Evolutionary conservation across 2,329 filamentous ascomycete species (phyloP).

Genomic region (Claviceps arundinis): DNA sequence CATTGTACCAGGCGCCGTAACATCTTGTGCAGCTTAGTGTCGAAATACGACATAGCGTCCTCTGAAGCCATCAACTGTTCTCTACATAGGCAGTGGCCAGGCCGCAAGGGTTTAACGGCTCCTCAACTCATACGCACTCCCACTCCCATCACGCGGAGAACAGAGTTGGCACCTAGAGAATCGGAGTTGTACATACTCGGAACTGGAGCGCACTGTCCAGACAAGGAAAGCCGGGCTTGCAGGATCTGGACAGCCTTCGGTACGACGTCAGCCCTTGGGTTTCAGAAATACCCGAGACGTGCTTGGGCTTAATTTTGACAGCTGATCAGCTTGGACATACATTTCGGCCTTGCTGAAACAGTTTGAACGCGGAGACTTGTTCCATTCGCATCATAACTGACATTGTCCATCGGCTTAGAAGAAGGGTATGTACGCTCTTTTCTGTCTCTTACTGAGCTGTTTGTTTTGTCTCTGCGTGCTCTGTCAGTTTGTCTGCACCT

Average conservation of each 20-base stretch:
- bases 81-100: background rate
- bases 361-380: background rate
- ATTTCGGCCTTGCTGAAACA: background rate
- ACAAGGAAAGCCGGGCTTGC: conserved; percentile 1
- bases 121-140: background rate
- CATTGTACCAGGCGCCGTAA: background rate
- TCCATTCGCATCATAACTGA: background rate
- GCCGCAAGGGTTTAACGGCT: background rate
- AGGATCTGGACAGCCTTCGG: background rate
- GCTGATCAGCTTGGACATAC: background rate
- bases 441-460: background rate
- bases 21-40: background rate
- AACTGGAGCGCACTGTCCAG: background rate
- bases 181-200: background rate
- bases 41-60: background rate
- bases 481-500: background rate
- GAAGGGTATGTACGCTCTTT: background rate
- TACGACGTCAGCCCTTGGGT: background rate
- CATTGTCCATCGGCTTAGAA: background rate
- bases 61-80: background rate
- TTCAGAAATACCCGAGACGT: background rate
- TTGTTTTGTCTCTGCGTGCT: background rate
- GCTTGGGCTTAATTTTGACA: background rate
- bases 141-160: background rate
- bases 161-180: background rate